phyloP scores from a whole-genome alignment of 1,139 yeast species.

The Suhomyces yuchorum region DNA sequence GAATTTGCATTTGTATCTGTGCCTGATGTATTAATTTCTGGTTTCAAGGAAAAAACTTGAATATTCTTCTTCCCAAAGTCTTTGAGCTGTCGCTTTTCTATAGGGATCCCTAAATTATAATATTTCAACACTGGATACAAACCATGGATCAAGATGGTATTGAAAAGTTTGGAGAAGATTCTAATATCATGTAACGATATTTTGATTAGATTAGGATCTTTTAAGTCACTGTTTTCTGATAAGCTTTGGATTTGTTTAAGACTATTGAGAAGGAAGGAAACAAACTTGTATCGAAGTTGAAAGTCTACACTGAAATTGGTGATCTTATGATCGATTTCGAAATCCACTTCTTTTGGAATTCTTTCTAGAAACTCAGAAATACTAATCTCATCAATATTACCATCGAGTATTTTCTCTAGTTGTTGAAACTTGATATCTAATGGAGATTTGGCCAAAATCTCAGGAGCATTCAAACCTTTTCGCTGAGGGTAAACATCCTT shows the following conservation, averaged over 20 bases:
- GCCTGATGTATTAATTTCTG: background rate
- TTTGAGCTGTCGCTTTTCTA: slow-evolving; percentile 58
- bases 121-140: slow-evolving; percentile 63
- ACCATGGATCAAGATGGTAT: slow-evolving; percentile 67
- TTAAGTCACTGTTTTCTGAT: slow-evolving; percentile 15
- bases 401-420: slow-evolving; percentile 31
- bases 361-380: slow-evolving; percentile 20
- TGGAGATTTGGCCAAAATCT: slow-evolving; percentile 33
- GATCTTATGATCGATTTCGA: background rate
- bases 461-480: slow-evolving; percentile 42
- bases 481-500: slow-evolving; percentile 36
- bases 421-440: slow-evolving; percentile 39
- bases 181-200: slow-evolving; percentile 86
- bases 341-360: background rate
- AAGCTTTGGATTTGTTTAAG: slow-evolving; percentile 31
- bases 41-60: slow-evolving; percentile 21
- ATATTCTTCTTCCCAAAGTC: slow-evolving; percentile 37
- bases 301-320: background rate
- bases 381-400: slow-evolving; percentile 28
- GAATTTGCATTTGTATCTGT: background rate
- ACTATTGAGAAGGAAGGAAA: slow-evolving; percentile 32
- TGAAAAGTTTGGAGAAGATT: slow-evolving; percentile 64
- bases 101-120: slow-evolving; percentile 63
- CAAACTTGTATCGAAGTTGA: slow-evolving; percentile 24
- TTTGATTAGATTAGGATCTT: slow-evolving; percentile 51